Percentiles rank a stretch among this genome's conserved stretches.
Conservation (phyloP, 208 protist species). For the Balamuthia mandrillaris region DNA sequence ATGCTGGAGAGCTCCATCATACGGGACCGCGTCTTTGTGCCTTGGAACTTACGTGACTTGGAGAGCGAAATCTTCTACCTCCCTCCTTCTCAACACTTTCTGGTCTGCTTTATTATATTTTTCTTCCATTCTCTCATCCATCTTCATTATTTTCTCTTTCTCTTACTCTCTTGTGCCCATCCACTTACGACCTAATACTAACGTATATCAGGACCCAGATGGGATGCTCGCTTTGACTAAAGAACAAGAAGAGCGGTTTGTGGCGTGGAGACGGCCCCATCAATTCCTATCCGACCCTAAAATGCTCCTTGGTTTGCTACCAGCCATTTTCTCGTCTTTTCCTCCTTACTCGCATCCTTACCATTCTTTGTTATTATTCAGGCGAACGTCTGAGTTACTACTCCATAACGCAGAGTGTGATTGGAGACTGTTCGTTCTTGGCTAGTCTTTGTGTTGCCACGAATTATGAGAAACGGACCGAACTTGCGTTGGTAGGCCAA, state of each 20-base stretch:
- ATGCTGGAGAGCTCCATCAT: too few species aligned
- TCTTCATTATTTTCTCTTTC: not conserved
- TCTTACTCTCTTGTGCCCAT: not conserved
- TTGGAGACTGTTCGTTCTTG: conserved; percentile 28
- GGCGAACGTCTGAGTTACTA: conserved; percentile 20
- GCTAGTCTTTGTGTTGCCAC: not conserved
- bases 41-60: too few species aligned
- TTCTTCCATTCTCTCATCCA: not conserved
- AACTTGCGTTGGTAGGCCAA: not conserved
- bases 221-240: not conserved
- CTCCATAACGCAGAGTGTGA: conserved; percentile 4
- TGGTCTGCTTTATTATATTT: not conserved
- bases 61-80: too few species aligned
- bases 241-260: conserved; percentile 10
- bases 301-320: not conserved
- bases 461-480: not conserved
- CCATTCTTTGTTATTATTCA: too few species aligned
- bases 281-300: not conserved
- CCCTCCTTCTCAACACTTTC: too few species aligned
- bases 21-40: too few species aligned
- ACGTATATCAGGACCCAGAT: conserved; percentile 5
- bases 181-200: not conserved
- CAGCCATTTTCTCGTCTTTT: not conserved
- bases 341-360: not conserved
- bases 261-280: not conserved